Percentiles rank a stretch among this genome's conserved stretches.
phyloP scores from a whole-genome alignment of 225 moss, liverwort and hornwort species.

The Thuidium tamariscinum region DNA sequence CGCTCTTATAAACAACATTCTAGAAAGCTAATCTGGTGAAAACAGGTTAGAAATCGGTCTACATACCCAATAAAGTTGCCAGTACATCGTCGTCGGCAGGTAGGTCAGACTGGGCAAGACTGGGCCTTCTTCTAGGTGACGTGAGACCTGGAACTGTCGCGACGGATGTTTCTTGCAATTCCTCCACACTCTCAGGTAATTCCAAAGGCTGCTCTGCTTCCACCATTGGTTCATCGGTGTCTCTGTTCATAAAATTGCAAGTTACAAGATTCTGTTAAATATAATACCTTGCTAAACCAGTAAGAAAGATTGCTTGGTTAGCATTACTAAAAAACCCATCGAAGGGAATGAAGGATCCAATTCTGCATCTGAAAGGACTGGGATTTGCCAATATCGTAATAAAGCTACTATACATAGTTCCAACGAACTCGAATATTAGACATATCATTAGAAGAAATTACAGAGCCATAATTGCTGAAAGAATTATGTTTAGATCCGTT shows the following conservation, averaged over 20 bases:
- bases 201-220: slow-evolving; percentile 57
- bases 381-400: background rate
- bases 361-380: background rate
- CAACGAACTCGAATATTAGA: background rate
- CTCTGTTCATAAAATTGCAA: slow-evolving; percentile 19
- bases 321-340: background rate
- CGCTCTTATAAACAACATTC: background rate
- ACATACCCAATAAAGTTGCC: slow-evolving; percentile 79
- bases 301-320: background rate
- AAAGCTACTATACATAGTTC: background rate
- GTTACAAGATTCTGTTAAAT: background rate
- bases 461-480: background rate
- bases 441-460: background rate
- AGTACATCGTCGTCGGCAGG: slow-evolving; percentile 86
- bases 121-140: slow-evolving; percentile 45
- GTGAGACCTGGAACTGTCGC: slow-evolving; percentile 20
- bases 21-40: background rate
- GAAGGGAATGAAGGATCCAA: background rate
- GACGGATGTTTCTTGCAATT: slow-evolving; percentile 24
- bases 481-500: background rate
- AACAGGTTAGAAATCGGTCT: background rate
- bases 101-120: slow-evolving; percentile 29
- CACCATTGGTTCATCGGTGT: slow-evolving; percentile 42
- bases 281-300: background rate
- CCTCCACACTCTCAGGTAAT: slow-evolving; percentile 39